phyloP scores from a whole-genome alignment of 139 green algal species.

The Chlorella sp. region DNA sequence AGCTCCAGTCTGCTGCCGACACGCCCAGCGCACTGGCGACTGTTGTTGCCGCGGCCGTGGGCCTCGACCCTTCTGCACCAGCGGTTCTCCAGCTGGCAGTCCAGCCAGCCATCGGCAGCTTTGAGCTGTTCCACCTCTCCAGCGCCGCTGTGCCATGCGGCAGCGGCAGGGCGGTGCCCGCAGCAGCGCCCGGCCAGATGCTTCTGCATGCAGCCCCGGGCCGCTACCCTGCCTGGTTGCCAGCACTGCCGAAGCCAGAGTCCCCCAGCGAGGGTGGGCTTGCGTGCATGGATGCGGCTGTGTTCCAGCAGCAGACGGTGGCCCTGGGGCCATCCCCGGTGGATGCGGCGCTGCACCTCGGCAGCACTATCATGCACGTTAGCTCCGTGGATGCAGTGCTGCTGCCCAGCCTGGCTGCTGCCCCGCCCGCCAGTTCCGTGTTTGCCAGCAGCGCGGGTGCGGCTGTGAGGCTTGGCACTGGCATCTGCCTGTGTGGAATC shows the following conservation, averaged over 20 bases:
- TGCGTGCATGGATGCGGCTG: no score
- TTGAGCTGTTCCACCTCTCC: slow-evolving; percentile 2
- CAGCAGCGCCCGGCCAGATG: no score
- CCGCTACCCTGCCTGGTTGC: not conserved
- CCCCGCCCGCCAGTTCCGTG: no score
- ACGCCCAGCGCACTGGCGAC: not conserved
- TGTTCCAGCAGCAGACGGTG: slow-evolving; percentile 8
- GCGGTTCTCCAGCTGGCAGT: slow-evolving; percentile 8
- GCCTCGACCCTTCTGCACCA: not conserved
- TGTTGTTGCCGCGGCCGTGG: not conserved
- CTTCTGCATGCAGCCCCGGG: no score
- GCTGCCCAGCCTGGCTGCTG: not conserved
- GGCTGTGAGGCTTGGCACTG: no score
- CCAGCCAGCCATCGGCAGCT: not conserved
- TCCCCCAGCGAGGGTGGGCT: not conserved
- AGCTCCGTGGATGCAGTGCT: not conserved
- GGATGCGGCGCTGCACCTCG: slow-evolving; percentile 11
- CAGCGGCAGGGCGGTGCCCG: no score
- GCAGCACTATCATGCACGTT: not conserved
- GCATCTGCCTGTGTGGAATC: no score
- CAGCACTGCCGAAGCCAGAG: no score
- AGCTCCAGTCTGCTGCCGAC: not conserved
- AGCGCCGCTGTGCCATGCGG: not conserved
- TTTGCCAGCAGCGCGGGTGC: no score
- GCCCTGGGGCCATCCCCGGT: not conserved